Conservation (phyloP, 2,329 filamentous ascomycete genomes). For the Fusarium sp. region DNA sequence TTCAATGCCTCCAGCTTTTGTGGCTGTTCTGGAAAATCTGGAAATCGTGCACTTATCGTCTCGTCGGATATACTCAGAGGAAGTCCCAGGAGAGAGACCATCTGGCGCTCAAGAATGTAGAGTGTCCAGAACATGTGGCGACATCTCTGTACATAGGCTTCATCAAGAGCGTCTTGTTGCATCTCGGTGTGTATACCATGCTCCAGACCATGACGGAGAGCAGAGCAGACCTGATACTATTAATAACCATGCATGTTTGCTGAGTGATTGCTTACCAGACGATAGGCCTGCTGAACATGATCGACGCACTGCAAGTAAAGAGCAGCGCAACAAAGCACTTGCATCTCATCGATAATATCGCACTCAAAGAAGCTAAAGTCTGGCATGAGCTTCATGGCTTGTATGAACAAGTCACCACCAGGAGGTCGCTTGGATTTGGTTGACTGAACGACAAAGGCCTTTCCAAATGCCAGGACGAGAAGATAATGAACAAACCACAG, state of each 20-base stretch:
- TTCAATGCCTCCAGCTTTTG: slow-evolving; percentile 18
- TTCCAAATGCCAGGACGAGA: slow-evolving; percentile 33
- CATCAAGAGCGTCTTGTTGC: slow-evolving; percentile 18
- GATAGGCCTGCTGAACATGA: slow-evolving; percentile 18
- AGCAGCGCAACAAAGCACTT: slow-evolving; percentile 31
- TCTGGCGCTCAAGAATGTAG: slow-evolving; percentile 31
- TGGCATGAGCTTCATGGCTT: slow-evolving; percentile 38
- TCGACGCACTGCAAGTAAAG: slow-evolving; percentile 31
- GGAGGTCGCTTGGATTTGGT: slow-evolving; percentile 30
- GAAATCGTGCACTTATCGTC: slow-evolving; percentile 27
- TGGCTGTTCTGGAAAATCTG: slow-evolving; percentile 10
- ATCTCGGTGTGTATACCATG: slow-evolving; percentile 38
- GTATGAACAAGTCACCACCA: slow-evolving; percentile 27
- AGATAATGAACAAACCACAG: slow-evolving; percentile 39
- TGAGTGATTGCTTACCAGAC: background rate
- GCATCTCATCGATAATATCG: slow-evolving; percentile 28
- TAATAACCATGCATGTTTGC: rapidly evolving
- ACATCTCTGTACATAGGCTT: slow-evolving; percentile 26
- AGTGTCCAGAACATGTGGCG: slow-evolving; percentile 32
- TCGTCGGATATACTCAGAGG: slow-evolving; percentile 33
- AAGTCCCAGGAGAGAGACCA: slow-evolving; percentile 33
- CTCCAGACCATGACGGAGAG: slow-evolving; percentile 21
- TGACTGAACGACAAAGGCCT: slow-evolving; percentile 35
- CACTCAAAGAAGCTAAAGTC: slow-evolving; percentile 32
- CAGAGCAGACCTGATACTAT: slow-evolving; percentile 22